Evolutionary conservation across 2,329 filamentous ascomycete genomes (phyloP), one percentile per base, ranked within the genome.

Genomic region (Annulohypoxylon truncatum): DNA sequence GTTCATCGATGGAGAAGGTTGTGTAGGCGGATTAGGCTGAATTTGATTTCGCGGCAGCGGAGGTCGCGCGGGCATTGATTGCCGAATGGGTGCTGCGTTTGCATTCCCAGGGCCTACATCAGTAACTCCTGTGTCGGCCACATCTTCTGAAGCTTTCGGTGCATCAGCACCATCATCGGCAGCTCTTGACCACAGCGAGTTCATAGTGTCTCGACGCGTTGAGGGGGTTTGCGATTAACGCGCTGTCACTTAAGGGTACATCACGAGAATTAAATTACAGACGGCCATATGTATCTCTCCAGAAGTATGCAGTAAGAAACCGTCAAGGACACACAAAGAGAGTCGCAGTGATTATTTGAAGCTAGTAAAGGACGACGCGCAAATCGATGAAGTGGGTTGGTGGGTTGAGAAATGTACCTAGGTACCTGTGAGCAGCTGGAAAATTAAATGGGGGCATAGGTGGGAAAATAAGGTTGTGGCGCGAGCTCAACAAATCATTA

Each of bases 141-240:
- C 71, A 50, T 78, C 77, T 28, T 73, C 72, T 7, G 73, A 66
- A 20, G 47, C 72, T 62, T 72, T 74, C 6, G 67, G 59, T 44
- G 63, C 66, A 42, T 74, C 77, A 5, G 77, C 75, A 35, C 73
- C 76, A 57, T 80, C 79, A 67, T 76, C 76, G 61, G 74, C 71
- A 56, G 78, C 69, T 74, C 74, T 78, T 55, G 80, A 77, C 82
- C 81, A 82, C 68, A 80, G 71, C 69, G 78, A 80, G 73, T 82
- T 83, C 83, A 85, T 84, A 69, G 68, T 80, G 75, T 67, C 62
- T 70, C 26, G 20, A 61, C 67, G 61, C 66, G 66, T 68, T 72
- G 60, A 56, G 65, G 67, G 69, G 67, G 57, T 72, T 72, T 15
- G 26, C 47, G 22, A 33, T 48, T 35, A 60, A 67, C 50, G 63